A percentile compares a stretch with the other conserved stretches of the same genome.
phyloP scores from a whole-genome alignment of 495 filamentous ascomycete species.

The Tetracladium setigerum region DNA sequence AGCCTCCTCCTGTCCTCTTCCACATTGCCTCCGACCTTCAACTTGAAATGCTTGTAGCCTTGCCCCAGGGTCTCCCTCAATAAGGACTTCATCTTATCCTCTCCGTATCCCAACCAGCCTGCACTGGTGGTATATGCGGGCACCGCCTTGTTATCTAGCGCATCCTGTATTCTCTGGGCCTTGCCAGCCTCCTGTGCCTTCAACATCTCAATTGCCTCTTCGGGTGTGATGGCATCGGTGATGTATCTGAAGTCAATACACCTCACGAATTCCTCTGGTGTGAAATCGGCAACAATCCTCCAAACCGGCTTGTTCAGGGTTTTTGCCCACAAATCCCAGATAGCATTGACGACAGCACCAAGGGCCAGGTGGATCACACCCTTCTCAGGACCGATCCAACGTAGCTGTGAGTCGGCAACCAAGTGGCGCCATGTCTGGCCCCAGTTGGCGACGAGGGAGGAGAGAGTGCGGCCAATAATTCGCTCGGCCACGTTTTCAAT shows the following conservation, averaged over 20 bases:
- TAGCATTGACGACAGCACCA: conserved; percentile 82
- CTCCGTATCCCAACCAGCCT: conserved; percentile 89
- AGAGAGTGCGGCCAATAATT: conserved; percentile 63
- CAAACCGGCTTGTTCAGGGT: conserved; percentile 79
- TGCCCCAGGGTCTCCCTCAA: conserved; percentile 62
- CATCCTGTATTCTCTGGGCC: conserved; percentile 58
- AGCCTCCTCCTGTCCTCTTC: conserved; percentile 64
- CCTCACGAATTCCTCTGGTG: conserved; percentile 72
- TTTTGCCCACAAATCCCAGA: conserved; percentile 97
- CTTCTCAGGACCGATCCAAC: conserved; percentile 95
- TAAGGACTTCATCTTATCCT: conserved; percentile 72
- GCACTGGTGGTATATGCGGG: conserved; percentile 89
- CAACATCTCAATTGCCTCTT: conserved; percentile 71
- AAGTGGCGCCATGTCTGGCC: conserved; percentile 87
- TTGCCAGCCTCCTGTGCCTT: conserved; percentile 55
- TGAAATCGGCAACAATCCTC: conserved; percentile 85
- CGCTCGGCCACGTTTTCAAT: conserved; percentile 71
- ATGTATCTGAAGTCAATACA: conserved; percentile 95
- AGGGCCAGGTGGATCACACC: conserved; percentile 91
- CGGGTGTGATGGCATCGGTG: conserved; percentile 83
- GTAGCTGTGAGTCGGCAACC: conserved; percentile 80
- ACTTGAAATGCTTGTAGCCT: conserved; percentile 85
- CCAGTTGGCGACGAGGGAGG: conserved; percentile 72
- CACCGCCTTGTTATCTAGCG: conserved; percentile 61
- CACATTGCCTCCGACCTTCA: conserved; percentile 74